These are phyloP conservation scores for Geotrichum siamense DNA, from an alignment of 1,139 yeast species.

Conservation along the genomic window DNA sequence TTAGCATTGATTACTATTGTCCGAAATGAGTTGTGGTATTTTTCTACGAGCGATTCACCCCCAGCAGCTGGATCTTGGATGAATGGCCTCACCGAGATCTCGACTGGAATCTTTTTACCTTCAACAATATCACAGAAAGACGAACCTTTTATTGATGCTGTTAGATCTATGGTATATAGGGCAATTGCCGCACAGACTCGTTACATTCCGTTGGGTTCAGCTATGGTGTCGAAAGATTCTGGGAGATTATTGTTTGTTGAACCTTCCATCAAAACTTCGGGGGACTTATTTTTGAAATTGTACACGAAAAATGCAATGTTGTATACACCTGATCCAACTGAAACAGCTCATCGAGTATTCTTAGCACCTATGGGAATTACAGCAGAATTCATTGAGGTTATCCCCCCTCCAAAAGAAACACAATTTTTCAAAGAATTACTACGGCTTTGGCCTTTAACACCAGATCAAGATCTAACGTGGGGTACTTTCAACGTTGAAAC, in stretches of 20 bases:
- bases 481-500: constrained; percentile 48
- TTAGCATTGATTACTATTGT: constrained; percentile 50
- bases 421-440: constrained; percentile 44
- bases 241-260: constrained; percentile 26
- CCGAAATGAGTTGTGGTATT: constrained; percentile 57
- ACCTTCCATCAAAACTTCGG: constrained; percentile 34
- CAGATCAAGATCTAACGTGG: constrained; percentile 49
- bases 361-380: constrained; percentile 71
- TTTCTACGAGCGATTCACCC: constrained; percentile 38
- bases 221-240: constrained; percentile 20
- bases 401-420: constrained; percentile 47
- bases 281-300: constrained; percentile 30
- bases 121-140: constrained; percentile 34
- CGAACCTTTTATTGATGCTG: constrained; percentile 52
- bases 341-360: constrained; percentile 34
- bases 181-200: constrained; percentile 43
- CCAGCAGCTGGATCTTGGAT: constrained; percentile 29
- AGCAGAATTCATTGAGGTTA: constrained; percentile 49
- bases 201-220: constrained; percentile 41
- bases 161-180: constrained; percentile 47
- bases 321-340: constrained; percentile 11
- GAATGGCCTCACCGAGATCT: constrained; percentile 26
- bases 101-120: constrained; percentile 35
- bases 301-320: constrained; percentile 22
- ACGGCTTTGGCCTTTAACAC: background rate